Conservation (phyloP, 495 filamentous ascomycete species). For the Hypoxylon perforatum region DNA sequence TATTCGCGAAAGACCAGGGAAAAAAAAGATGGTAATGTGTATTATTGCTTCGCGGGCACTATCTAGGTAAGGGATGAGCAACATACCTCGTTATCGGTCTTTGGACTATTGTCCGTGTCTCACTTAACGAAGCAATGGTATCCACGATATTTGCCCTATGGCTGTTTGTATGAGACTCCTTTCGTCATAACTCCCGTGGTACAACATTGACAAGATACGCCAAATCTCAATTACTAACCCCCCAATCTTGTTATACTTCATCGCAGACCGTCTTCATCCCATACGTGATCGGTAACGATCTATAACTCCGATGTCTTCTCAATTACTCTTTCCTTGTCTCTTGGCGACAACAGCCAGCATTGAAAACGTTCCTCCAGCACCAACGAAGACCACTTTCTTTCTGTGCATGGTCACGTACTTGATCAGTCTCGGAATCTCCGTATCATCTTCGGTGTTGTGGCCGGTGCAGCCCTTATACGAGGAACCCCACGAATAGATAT, state of each 20-base stretch:
- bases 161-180: no score
- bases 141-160: slow-evolving; percentile 6
- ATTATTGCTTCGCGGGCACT: slow-evolving; percentile 8
- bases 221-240: no score
- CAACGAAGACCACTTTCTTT: slow-evolving; percentile 67
- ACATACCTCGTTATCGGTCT: neutral
- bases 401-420: slow-evolving; percentile 70
- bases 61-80: neutral
- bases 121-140: slow-evolving; percentile 25
- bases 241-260: no score
- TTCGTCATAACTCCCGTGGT: no score
- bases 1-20: neutral
- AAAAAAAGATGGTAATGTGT: neutral
- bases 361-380: slow-evolving; percentile 74
- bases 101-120: slow-evolving; percentile 28
- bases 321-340: neutral
- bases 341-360: slow-evolving; percentile 57
- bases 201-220: no score
- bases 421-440: slow-evolving; percentile 68
- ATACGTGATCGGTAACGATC: no score
- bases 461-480: slow-evolving; percentile 75
- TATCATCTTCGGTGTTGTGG: slow-evolving; percentile 66
- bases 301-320: no score
- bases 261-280: no score
- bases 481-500: slow-evolving; percentile 78